Base-by-base conservation (phyloP, 768 basidiomycete species). In the Roridomyces roridus region DNA sequence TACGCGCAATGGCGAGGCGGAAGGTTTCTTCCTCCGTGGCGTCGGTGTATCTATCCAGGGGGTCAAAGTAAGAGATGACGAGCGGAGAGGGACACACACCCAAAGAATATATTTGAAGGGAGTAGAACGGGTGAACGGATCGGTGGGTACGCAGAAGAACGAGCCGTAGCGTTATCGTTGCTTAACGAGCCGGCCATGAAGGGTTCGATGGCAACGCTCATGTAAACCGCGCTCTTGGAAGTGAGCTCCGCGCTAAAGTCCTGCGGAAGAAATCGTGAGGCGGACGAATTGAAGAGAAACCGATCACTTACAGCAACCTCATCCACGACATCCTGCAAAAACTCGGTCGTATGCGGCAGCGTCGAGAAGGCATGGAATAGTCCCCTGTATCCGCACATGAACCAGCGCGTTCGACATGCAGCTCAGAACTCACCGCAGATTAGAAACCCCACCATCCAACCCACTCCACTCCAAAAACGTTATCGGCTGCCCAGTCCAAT, bases 201-300 rank as follows among this genome's bases (percentile, higher is more conserved):
- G 23, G 57, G 57, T 45, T 58, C 57, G 31, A 58, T 58, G 10
- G 57, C 57, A 46, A 58, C 45, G 46, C 57, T 58, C 28, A 58
- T 7, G 17, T 35, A 58, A 5, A 37, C 57, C 9, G 50, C 50
- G 25, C 57, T 52, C 34, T 41, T 58, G 7, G 37, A 24, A 5
- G 39, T 40, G 25, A 58, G 45, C 26, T 47, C 45, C 9, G 45
- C 31, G 39, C 24, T 26, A 17, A 52, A 51, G 12, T 37, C 44
- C 57, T 58, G 35, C 28, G 3, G 6, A 17, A 53, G 7, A 25
- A 35, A 24, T 24, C 4, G 12, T 40, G 3, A 40, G 21, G 10
- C 21, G 23, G n/a, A 40, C 12, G 14, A 29, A 26, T 14, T 10
- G 31, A 34, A 34, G 31, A 15, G 31, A 4, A 8, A 4, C 15